Evolutionary conservation across 805 yeast species (phyloP).

Genomic region (Wickerhamomyces chaumierensis): DNA sequence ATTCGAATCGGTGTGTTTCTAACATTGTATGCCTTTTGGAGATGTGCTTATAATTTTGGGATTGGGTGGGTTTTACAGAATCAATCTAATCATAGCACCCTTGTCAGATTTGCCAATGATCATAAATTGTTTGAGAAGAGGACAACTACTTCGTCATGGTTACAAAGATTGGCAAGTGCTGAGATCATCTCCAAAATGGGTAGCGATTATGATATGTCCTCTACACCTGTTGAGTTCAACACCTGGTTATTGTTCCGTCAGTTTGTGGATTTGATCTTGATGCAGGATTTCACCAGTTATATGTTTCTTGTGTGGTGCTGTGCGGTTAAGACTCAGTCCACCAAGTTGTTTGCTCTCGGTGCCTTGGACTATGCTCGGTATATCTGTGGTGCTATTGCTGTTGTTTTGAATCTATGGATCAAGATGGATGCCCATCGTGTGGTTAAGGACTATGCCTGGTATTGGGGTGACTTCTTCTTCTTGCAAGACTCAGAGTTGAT

Average conservation of each 20-base stretch:
- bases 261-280: constrained; percentile 68
- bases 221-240: constrained; percentile 63
- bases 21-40: constrained; percentile 58
- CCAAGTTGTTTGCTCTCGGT: constrained; percentile 15
- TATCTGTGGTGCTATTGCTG: constrained; percentile 45
- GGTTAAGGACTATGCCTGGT: constrained; percentile 87
- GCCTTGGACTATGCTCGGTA: constrained; percentile 37
- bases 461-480: constrained; percentile 91
- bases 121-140: constrained; percentile 32
- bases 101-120: constrained; percentile 41
- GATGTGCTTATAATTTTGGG: constrained; percentile 68
- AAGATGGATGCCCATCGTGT: constrained; percentile 81
- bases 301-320: constrained; percentile 41
- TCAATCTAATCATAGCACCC: constrained; percentile 48
- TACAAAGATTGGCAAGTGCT: constrained; percentile 31
- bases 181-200: constrained; percentile 40
- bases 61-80: constrained; percentile 57
- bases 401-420: constrained; percentile 73
- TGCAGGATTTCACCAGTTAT: constrained; percentile 77
- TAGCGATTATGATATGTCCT: constrained; percentile 21
- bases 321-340: constrained; percentile 21
- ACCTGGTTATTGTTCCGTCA: constrained; percentile 76
- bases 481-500: constrained; percentile 59
- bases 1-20: constrained; percentile 26
- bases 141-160: constrained; percentile 10